A percentile compares a stretch with the other conserved stretches of the same genome.
phyloP scores from a whole-genome alignment of 1,139 yeast genomes.

The Yamadazyma songkhlaensis region DNA sequence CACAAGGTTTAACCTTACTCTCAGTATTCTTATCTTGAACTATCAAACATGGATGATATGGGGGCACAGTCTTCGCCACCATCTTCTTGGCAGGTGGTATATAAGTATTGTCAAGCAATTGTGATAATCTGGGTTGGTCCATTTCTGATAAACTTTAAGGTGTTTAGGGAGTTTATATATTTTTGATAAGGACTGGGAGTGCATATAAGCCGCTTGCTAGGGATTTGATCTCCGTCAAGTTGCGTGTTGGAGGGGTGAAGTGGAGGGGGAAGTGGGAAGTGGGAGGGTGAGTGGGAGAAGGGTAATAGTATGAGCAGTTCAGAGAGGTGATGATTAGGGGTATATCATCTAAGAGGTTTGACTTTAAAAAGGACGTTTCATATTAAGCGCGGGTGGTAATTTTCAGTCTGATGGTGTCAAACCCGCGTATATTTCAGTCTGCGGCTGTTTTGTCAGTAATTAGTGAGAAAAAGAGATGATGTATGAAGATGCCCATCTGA shows the following conservation, averaged over 20 bases:
- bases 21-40: constrained; percentile 46
- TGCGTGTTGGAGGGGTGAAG: not conserved
- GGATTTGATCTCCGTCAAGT: not conserved
- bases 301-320: too few species aligned
- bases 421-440: too few species aligned
- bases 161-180: constrained; percentile 1
- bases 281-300: not conserved
- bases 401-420: too few species aligned
- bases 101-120: constrained; percentile 27
- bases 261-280: not conserved
- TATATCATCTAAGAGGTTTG: too few species aligned
- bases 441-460: not conserved
- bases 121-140: constrained; percentile 31
- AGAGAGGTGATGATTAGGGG: too few species aligned
- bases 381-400: too few species aligned
- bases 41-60: constrained; percentile 44
- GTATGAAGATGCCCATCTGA: too few species aligned
- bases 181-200: not conserved
- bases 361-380: too few species aligned
- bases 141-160: constrained; percentile 13
- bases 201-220: not conserved
- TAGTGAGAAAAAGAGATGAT: too few species aligned
- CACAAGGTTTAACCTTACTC: constrained; percentile 38
- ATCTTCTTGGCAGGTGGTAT: constrained; percentile 27
- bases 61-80: constrained; percentile 24